Percentiles rank a stretch among this genome's conserved stretches.
Conservation (phyloP, 306 rosid genomes). For the Trifolium repens region DNA sequence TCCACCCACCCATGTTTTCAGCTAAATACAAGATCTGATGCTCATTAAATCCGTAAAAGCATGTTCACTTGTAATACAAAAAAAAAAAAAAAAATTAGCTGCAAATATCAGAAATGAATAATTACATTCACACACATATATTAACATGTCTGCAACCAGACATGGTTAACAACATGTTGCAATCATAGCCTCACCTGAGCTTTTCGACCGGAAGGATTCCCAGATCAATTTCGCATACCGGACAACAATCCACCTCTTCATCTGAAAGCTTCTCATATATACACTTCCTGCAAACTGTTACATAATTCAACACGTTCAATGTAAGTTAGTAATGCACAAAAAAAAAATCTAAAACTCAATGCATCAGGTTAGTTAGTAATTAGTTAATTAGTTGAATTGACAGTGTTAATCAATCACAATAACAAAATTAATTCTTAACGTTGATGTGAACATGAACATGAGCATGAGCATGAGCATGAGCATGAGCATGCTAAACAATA, state of each 20-base stretch:
- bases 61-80: no score
- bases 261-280: conserved; percentile 82
- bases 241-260: conserved; percentile 84
- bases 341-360: not conserved
- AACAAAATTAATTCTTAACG: not conserved
- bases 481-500: not conserved
- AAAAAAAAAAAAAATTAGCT: no score
- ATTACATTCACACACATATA: no score
- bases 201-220: conserved; percentile 90
- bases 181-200: conserved; percentile 57
- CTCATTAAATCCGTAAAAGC: no score
- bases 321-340: not conserved
- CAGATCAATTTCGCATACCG: conserved; percentile 86
- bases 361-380: no score
- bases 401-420: no score
- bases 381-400: not conserved
- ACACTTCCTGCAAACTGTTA: conserved; percentile 95
- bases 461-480: no score
- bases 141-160: no score
- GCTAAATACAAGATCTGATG: no score
- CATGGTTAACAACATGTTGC: no score
- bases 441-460: not conserved
- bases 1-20: no score
- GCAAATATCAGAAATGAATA: no score
- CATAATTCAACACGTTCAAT: conserved; percentile 2